Base-by-base conservation (phyloP, 495 filamentous ascomycete genomes). In the Wilcoxina mikolae region DNA sequence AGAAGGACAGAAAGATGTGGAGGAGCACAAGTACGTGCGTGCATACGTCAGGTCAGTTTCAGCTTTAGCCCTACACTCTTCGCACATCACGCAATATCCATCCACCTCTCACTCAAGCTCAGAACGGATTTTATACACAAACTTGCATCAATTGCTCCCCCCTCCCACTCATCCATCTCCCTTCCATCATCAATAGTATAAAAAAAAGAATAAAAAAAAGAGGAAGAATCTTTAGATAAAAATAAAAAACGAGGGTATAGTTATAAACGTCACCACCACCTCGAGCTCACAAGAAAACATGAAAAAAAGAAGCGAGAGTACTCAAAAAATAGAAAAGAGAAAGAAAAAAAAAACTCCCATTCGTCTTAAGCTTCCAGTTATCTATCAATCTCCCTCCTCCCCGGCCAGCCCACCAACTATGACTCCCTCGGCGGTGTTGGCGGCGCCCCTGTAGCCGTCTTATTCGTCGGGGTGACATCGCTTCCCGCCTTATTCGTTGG, bases 341-440 rank as follows among this genome's bases (percentile, higher is more conserved):
- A 5, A 5, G 20, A 39, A 1, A 2, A 39, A 39, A 39, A 18
- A 39, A 39, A 39, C 35, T 39, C 35, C 35, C 35, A 39, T 39
- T 39, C 20, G 12, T 39, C 12, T 1, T 15, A 1, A 39, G 20
- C 35, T 39, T 39, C 12, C 1, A 3, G 3, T 39, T 39, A 18
- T 39, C 35, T 12, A 18, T 3, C 35, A 1, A 15, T 39, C 12
- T 39, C 2, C 3, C 15, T 12, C 1, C 20, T 12, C 43, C 43
- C 43, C 12, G 43, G 12, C n/a, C 43, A 17, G n/a, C 43, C 3
- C 15, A 18, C 2, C n/a, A 15, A 1, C 29, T 41, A 41, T 15
- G 49, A 1, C 28, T 52, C 49, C 33, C 49, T 10, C 20, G 49
- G 49, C 10, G 49, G 49, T 9, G 49, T 52, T 15, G 22, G 22